Conservation (phyloP, 2,329 filamentous ascomycete genomes). For the Pseudogymnoascus sp. region DNA sequence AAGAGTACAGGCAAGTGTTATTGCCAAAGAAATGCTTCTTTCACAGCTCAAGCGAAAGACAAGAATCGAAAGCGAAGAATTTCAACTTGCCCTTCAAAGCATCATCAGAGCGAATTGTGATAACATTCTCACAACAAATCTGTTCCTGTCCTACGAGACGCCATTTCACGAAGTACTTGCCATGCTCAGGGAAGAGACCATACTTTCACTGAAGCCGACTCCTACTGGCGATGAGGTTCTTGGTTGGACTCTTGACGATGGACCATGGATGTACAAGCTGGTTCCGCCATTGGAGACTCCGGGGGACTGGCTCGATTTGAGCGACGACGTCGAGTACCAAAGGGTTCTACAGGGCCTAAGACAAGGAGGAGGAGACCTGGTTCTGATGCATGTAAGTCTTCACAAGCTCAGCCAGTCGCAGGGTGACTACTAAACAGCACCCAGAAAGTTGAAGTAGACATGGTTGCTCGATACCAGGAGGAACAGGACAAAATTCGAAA, state of each 20-base stretch:
- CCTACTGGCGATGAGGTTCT: not conserved
- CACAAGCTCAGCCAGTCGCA: not conserved
- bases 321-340: not conserved
- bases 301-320: not conserved
- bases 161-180: slow-evolving; percentile 13
- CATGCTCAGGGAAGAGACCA: slow-evolving; percentile 16
- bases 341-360: not conserved
- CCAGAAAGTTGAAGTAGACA: not conserved
- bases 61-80: slow-evolving; percentile 1
- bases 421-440: not conserved
- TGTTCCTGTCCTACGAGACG: slow-evolving; percentile 14
- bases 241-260: slow-evolving; percentile 20
- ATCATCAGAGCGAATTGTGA: not conserved
- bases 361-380: not conserved
- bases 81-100: slow-evolving; percentile 1
- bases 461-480: not conserved
- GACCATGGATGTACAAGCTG: slow-evolving; percentile 21
- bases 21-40: not conserved
- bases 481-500: not conserved
- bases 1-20: not conserved
- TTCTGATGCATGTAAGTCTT: not conserved
- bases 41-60: not conserved
- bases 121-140: not conserved
- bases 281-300: not conserved
- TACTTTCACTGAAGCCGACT: slow-evolving; percentile 14